Conservation (phyloP, 768 basidiomycete species). For the Macrolepiota fuliginosa region DNA sequence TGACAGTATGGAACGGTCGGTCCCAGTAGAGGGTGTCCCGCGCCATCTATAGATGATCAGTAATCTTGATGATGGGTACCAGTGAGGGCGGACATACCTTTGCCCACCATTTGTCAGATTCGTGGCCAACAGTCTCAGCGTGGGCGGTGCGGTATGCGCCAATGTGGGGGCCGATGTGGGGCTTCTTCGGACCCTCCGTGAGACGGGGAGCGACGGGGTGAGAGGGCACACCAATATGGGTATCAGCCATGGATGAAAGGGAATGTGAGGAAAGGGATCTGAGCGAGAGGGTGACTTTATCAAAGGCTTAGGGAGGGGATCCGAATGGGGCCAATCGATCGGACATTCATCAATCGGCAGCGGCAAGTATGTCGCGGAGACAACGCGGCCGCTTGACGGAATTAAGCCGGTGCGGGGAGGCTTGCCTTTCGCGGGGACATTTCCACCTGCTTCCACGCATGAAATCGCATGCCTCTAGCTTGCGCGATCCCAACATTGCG, state of each 20-base stretch:
- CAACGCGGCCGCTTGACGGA: conserved; percentile 24
- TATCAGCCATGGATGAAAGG: conserved; percentile 33
- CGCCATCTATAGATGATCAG: conserved; percentile 48
- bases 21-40: conserved; percentile 82
- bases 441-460: too few relatives aligned
- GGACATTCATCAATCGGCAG: not conserved
- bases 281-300: not conserved
- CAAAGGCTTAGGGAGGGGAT: not conserved
- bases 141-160: conserved; percentile 72
- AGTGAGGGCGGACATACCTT: conserved; percentile 43
- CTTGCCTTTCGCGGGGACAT: too few relatives aligned
- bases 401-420: conserved; percentile 21
- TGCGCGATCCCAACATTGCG: too few relatives aligned
- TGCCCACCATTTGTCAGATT: conserved; percentile 87
- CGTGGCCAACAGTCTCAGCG: conserved; percentile 67
- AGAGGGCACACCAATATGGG: conserved; percentile 31
- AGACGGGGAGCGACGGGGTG: conserved; percentile 82
- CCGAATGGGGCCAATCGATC: conserved; percentile 9
- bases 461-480: too few relatives aligned
- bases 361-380: conserved; percentile 19
- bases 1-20: conserved; percentile 83
- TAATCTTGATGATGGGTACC: not conserved
- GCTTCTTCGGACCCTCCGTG: conserved; percentile 54
- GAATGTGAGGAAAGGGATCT: conserved; percentile 16
- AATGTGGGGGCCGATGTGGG: conserved; percentile 79